Evolutionary conservation across 75 land plant genomes (phyloP), one percentile per base, ranked within the genome.

Genomic region (Gnetum montanum): DNA sequence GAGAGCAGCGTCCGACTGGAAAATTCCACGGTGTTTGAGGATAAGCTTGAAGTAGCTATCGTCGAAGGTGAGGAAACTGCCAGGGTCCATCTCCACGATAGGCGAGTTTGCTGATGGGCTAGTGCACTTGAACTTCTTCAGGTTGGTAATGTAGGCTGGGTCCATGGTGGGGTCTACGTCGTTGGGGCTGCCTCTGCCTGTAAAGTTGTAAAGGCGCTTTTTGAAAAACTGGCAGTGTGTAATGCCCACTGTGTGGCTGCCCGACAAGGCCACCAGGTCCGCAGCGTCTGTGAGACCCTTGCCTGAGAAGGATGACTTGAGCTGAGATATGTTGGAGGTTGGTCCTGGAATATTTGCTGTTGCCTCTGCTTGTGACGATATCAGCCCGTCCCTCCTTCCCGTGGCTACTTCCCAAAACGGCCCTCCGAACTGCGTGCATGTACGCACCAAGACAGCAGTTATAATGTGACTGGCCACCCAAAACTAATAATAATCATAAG

Each of bases 1-100:
- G 1, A 78, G 68, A 0, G 79, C 69, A 0, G 67, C 72, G 45
- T 83, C 86, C 8, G 86, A 83, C 0, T 41, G 46, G 57, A 83
- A 75, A 6, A 83, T 56, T 0, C 82, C 82, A 15, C 67, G 13
- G 0, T 56, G 33, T 5, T 43, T 44, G 33, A 5, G 33, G 22
- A 78, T 8, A 24, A 18, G n/a, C 0, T 20, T 12, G 61, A 43
- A 79, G 41, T 83, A 83, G 22, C 54, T 19, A 26, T 61, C 74
- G 70, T 80, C 84, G 44, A 88, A 71, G 11, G 58, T 58, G 8
- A 20, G 13, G 31, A 59, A 46, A 27, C 75, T 70, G 13, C 55
- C 43, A 16, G 81, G 76, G 34, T 77, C 88, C 78, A 88, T 63
- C 0, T 36, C 58, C 2, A 77, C 64, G 25, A 65, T 66, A 30